Evolutionary conservation across 1,139 yeast species (phyloP), one percentile per base, ranked within the genome.

Genomic region (Geotrichum aggregatum): DNA sequence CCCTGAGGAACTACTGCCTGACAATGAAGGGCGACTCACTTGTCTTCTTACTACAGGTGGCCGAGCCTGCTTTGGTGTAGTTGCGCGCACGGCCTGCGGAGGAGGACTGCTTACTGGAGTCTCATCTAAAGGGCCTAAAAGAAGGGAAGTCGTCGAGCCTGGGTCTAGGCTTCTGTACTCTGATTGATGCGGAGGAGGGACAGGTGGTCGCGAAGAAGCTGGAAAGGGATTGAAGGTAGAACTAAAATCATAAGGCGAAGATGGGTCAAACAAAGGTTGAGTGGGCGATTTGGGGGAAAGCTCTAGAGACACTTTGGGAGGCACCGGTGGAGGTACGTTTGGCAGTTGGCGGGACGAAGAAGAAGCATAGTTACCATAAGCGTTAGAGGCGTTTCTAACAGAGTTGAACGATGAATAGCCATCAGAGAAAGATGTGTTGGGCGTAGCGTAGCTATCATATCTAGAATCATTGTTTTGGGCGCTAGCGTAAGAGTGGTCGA

Each of bases 241-340:
- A 16, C 19, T 3, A 22, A 2, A 21, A 19, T 30, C 18, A 22
- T 18, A 47, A 14, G 33, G 28, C 3, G 10, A 18, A 19, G 40
- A 16, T 16, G 36, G 16, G 19, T 49, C 52, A 10, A 49, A 47
- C 26, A 38, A 44, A 3, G 52, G 34, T 2, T 35, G 34, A n/a
- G 47, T 40, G 42, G 13, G 30, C n/a, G n/a, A n/a, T n/a, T n/a
- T n/a, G n/a, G n/a, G n/a, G n/a, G n/a, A n/a, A n/a, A n/a, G 30
- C 14, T 40, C 6, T 3, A 47, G 50, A 13, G 53, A 24, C 22
- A 31, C 16, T 16, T 43, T 31, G 22, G 44, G 33, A 10, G 56
- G 41, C n/a, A 50, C 40, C 35, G 47, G 50, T n/a, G 54, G 54
- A 18, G 54, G 50, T 8, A 48, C 45, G 18, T 48, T 43, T 3